Conservation (phyloP, 805 yeast species). For the Candida nonsorbophila region DNA sequence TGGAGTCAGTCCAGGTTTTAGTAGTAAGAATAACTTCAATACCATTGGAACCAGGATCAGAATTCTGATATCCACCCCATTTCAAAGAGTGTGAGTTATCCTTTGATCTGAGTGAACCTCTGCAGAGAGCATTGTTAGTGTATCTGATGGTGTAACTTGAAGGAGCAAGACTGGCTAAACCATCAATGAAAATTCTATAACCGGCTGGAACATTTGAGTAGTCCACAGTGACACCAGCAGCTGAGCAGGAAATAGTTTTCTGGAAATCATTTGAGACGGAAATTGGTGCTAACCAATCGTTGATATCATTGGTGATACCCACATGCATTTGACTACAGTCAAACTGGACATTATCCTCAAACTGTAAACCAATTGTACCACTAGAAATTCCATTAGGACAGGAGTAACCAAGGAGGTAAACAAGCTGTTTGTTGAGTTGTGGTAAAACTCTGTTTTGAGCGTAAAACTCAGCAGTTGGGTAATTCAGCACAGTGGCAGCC, state of each 20-base stretch:
- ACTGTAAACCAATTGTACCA: constrained; percentile 16
- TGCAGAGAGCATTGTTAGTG: constrained; percentile 10
- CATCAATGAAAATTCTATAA: constrained; percentile 17
- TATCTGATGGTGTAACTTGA: constrained; percentile 2
- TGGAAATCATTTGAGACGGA: constrained; percentile 3
- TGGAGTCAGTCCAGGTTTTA: constrained; percentile 9
- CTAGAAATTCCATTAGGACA: constrained; percentile 16
- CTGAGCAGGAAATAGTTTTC: constrained; percentile 11
- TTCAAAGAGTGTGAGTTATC: constrained; percentile 1
- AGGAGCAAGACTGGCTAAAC: constrained; percentile 2
- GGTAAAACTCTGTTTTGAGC: constrained; percentile 8
- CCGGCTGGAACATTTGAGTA: constrained; percentile 23
- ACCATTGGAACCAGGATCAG: constrained; percentile 10
- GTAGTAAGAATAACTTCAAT: no score
- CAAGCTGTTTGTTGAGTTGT: constrained; percentile 7
- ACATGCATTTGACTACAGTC: constrained; percentile 17
- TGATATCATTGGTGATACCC: constrained; percentile 14
- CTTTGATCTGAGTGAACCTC: constrained; percentile 1
- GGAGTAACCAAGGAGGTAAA: constrained; percentile 8
- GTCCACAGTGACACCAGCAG: constrained; percentile 4
- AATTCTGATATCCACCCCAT: constrained; percentile 3
- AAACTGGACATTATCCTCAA: constrained; percentile 8
- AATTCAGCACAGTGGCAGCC: constrained; percentile 2
- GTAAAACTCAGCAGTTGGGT: neutral
- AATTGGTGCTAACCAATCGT: constrained; percentile 16